phyloP scores from a whole-genome alignment of 192 early-diverging fungal species.

The Radiomyces spectabilis region DNA sequence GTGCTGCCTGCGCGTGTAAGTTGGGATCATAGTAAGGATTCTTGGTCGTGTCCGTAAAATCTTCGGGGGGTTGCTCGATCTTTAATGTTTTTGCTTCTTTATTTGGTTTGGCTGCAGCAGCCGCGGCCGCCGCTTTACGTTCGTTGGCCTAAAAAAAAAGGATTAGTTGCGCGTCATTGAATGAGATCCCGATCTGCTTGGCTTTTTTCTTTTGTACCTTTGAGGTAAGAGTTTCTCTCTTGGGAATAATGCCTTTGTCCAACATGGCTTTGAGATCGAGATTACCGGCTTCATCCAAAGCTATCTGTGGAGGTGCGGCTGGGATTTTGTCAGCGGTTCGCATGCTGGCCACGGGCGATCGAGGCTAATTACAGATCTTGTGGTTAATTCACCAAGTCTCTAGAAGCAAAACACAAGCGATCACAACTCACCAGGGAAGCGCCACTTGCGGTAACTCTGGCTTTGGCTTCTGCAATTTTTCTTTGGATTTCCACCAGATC shows the following conservation, averaged over 20 bases:
- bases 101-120: slow-evolving; percentile 27
- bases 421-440: background rate
- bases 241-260: slow-evolving; percentile 40
- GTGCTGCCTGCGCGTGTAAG: slow-evolving; percentile 32
- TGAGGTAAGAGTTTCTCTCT: slow-evolving; percentile 36
- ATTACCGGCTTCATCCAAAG: slow-evolving; percentile 41
- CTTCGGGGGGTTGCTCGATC: slow-evolving; percentile 36
- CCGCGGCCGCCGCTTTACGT: slow-evolving; percentile 30
- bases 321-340: no score
- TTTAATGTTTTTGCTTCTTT: slow-evolving; percentile 46
- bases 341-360: no score
- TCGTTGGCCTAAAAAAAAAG: slow-evolving; percentile 52
- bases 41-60: slow-evolving; percentile 60
- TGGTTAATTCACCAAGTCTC: no score
- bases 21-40: slow-evolving; percentile 87
- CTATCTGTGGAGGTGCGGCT: slow-evolving; percentile 25
- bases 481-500: slow-evolving; percentile 39
- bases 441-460: slow-evolving; percentile 3
- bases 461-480: slow-evolving; percentile 41
- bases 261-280: slow-evolving; percentile 38
- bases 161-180: no score
- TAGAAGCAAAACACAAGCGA: slow-evolving; percentile 7
- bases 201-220: slow-evolving; percentile 21
- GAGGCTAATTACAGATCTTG: no score
- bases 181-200: background rate